Conservation (phyloP, 2,329 filamentous ascomycete genomes). For the Sclerotinia sclerotiorum region DNA sequence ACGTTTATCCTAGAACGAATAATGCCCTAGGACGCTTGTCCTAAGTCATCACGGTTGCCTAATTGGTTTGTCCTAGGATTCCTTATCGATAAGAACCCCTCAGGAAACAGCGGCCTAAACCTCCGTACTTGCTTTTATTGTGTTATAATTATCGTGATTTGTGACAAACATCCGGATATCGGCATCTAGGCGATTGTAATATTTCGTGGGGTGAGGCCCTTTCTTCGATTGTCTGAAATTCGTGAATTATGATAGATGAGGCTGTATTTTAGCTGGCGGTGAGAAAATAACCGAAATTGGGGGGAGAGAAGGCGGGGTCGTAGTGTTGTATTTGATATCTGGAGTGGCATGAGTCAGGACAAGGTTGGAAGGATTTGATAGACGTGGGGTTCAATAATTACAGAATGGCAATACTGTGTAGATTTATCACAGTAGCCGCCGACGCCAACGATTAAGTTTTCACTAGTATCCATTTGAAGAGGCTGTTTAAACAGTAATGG, state of each 20-base stretch:
- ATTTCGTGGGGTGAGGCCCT: background rate
- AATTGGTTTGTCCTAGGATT: no score
- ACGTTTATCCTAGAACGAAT: no score
- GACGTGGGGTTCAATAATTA: background rate
- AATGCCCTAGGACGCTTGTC: no score
- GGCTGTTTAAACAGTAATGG: background rate
- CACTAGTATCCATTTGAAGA: background rate
- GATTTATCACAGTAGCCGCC: background rate
- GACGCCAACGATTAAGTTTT: background rate
- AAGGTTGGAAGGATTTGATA: background rate
- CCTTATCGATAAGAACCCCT: no score
- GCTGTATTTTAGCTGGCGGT: background rate
- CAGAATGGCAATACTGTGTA: background rate
- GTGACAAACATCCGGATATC: background rate
- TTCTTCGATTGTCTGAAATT: background rate
- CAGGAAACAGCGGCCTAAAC: no score
- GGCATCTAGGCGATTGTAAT: background rate
- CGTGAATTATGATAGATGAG: background rate
- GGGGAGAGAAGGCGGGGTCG: background rate
- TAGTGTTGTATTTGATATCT: background rate
- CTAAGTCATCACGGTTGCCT: no score
- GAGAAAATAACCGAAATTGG: conserved; percentile 1
- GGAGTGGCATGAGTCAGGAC: background rate
- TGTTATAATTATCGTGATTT: no score
- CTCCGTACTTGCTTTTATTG: no score